Evolutionary conservation across 2,329 filamentous ascomycete species (phyloP), one percentile per base, ranked within the genome.

Genomic region (Diaporthe sp.): DNA sequence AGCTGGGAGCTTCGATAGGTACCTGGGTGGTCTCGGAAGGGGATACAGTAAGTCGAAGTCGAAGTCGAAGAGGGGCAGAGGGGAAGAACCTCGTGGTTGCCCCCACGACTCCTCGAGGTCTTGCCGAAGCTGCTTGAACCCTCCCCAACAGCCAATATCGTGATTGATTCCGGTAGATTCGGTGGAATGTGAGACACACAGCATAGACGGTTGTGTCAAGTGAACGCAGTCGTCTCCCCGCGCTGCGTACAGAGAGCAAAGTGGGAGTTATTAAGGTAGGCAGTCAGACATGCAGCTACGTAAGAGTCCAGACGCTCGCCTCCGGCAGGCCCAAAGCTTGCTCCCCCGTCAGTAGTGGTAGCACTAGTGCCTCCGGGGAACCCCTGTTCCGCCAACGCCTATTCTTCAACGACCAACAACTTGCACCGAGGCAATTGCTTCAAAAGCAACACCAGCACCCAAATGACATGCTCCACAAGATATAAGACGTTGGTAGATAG

Each of bases 221-320:
- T 35, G 42, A 28, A 33, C 19, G n/a, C 42, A 35, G 30, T 54
- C 47, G 52, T 28, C 19, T 47, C 74, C 72, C 52, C 73, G 50
- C 52, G 69, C 45, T 40, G 68, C 68, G 22, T 42, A 47, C 15
- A 58, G 55, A n/a, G n/a, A 58, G 38, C 57, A n/a, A 50, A 60
- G 47, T 57, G 22, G n/a, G 67, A 70, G 67, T 40, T 28, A 9
- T 40, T 7, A 17, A 40, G n/a, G 35, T 17, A 47, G 10, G 17
- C 45, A 28, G 69, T 68, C 64, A 52, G 69, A 58, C 69, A 60
- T 40, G 54, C 69, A 61, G 69, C 69, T 72, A 72, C 69, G 69
- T 72, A 64, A 61, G 69, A 72, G 57, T 60, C 22, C 60, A 8
- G 64, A 33, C 64, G 35, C 47, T 54, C 40, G 64, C 64, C 33